A percentile compares a stretch with the other conserved stretches of the same genome.
Conservation (phyloP, 2,329 filamentous ascomycete genomes). For the Parafenestella ontariensis region DNA sequence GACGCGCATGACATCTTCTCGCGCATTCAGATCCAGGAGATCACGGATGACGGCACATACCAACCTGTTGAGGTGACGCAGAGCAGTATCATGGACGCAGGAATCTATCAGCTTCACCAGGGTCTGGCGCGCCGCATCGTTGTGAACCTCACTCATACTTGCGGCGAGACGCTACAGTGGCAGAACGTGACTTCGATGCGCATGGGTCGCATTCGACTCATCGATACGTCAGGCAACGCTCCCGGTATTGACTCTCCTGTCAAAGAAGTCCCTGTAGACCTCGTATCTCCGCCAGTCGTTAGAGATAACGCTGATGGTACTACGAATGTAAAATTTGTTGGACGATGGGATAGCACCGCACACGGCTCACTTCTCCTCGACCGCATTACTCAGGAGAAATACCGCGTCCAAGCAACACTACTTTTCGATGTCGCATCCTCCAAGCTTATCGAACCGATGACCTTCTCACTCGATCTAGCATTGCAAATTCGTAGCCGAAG, state of each 20-base stretch:
- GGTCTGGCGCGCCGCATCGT: constrained; percentile 88
- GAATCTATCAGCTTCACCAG: constrained; percentile 94
- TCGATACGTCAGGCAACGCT: constrained; percentile 85
- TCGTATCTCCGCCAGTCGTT: constrained; percentile 78
- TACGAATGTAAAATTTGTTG: constrained; percentile 81
- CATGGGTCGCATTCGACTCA: constrained; percentile 80
- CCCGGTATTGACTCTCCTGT: constrained; percentile 76
- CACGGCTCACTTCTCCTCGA: constrained; percentile 94
- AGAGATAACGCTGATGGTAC: constrained; percentile 90
- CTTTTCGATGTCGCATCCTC: constrained; percentile 85
- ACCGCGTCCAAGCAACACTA: constrained; percentile 85
- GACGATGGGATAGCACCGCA: constrained; percentile 95
- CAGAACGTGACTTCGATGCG: constrained; percentile 78
- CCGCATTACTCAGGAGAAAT: constrained; percentile 89
- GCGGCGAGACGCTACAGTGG: constrained; percentile 88
- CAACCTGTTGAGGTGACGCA: constrained; percentile 92
- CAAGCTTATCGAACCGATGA: constrained; percentile 86
- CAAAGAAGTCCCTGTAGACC: constrained; percentile 77
- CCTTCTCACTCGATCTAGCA: constrained; percentile 80
- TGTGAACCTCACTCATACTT: constrained; percentile 89
- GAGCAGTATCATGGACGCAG: constrained; percentile 80
- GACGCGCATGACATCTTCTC: constrained; percentile 94
- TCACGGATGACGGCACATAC: constrained; percentile 90
- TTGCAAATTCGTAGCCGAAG: constrained; percentile 84
- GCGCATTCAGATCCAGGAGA: constrained; percentile 85